Evolutionary conservation across 768 basidiomycete species (phyloP).

Genomic region (Rhizopogon roseolus): DNA sequence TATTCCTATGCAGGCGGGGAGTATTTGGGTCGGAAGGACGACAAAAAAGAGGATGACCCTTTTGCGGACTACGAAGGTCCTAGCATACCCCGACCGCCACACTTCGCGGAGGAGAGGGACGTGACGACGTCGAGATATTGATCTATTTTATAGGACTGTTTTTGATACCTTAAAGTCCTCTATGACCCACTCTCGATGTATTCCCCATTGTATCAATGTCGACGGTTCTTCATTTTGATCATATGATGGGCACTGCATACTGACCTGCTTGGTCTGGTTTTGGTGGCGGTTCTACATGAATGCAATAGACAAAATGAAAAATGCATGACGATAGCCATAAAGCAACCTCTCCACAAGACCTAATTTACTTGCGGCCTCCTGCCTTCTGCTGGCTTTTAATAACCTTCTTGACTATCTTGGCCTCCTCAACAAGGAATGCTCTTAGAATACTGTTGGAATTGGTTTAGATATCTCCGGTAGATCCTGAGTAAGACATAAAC

Average conservation of each 20-base stretch:
- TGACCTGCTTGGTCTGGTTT: slow-evolving; percentile 7
- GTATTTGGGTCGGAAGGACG: slow-evolving; percentile 28
- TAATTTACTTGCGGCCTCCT: slow-evolving; percentile 18
- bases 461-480: not conserved
- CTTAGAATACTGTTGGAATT: slow-evolving; percentile 75
- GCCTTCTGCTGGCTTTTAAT: slow-evolving; percentile 81
- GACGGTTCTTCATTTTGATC: not conserved
- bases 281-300: slow-evolving; percentile 15
- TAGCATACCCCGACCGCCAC: slow-evolving; percentile 27
- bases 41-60: slow-evolving; percentile 42
- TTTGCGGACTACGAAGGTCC: slow-evolving; percentile 46
- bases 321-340: slow-evolving; percentile 10
- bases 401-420: slow-evolving; percentile 99
- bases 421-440: slow-evolving; percentile 98
- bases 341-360: slow-evolving; percentile 1
- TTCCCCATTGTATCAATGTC: not conserved
- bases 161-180: not conserved
- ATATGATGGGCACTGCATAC: not conserved
- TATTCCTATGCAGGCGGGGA: slow-evolving; percentile 37
- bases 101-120: slow-evolving; percentile 40
- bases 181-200: not conserved
- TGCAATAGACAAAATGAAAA: slow-evolving; percentile 12
- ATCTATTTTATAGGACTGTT: not conserved
- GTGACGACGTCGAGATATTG: slow-evolving; percentile 25
- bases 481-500: slow-evolving; percentile 20